Percentiles rank a stretch among this genome's conserved stretches.
These are phyloP conservation scores for Leishmania gerbilli DNA, from an alignment of 208 protist genomes.

Conservation along the genomic window DNA sequence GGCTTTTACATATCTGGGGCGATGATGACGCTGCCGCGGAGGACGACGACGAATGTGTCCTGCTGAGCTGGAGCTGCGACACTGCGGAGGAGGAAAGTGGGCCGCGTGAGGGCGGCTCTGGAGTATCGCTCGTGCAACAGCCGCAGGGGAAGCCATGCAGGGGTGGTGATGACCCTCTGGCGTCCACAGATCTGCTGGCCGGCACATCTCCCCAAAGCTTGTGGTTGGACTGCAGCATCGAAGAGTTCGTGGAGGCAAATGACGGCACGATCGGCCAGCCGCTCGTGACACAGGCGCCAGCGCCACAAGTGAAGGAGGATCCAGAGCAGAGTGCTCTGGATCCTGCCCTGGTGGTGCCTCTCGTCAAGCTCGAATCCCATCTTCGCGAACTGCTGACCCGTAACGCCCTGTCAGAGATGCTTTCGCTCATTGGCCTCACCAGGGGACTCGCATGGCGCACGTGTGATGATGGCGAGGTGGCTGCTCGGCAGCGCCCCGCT, in stretches of 20 bases:
- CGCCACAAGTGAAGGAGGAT: not conserved
- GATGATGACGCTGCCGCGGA: not conserved
- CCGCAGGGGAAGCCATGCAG: not conserved
- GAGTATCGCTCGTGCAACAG: not conserved
- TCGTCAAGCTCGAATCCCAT: slow-evolving; percentile 12
- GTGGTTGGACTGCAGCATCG: slow-evolving; percentile 1
- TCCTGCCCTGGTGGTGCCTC: not conserved
- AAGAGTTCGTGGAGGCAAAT: not conserved
- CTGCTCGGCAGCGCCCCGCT: not conserved
- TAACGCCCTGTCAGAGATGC: slow-evolving; percentile 3
- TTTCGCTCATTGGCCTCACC: slow-evolving; percentile 6
- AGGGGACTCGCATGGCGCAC: slow-evolving; percentile 14
- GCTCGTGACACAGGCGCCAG: not conserved
- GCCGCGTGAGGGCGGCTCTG: not conserved
- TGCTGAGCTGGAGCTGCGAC: slow-evolving; percentile 20
- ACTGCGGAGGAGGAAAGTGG: slow-evolving; percentile 6
- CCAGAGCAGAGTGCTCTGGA: not conserved
- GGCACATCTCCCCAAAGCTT: not conserved
- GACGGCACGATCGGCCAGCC: not conserved
- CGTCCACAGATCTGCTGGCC: not conserved
- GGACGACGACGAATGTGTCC: slow-evolving; percentile 9
- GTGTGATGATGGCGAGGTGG: slow-evolving; percentile 1
- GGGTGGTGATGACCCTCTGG: not conserved
- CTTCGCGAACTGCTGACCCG: slow-evolving; percentile 14
- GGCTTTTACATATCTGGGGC: not conserved